Evolutionary conservation across 2,329 filamentous ascomycete genomes (phyloP), one percentile per base, ranked within the genome.

Genomic region (Nemania sp.): DNA sequence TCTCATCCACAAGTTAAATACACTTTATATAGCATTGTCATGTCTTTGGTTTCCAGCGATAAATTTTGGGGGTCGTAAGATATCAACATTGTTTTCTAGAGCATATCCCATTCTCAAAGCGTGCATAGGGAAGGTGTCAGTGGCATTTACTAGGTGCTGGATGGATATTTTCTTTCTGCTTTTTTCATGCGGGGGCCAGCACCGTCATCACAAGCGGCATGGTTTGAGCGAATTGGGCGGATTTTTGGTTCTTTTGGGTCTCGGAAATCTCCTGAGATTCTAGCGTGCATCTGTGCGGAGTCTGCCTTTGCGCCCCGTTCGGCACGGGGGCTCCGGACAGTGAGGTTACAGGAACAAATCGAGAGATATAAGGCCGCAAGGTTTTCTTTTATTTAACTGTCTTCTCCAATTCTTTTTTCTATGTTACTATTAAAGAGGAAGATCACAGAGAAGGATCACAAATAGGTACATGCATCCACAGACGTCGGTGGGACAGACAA

Each of bases 81-180:
- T 10, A 63, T 52, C 8, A 60, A 32, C 47, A 35, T 38, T 20
- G 8, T 49, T 32, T 58, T 51, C 24, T 22, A 5, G 15, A 22
- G 32, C 22, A 18, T 27, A 18, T 32, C n/a, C 13, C 18, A 29
- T 54, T 35, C 2, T 63, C 15, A 0, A 58, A 51, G 51, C 52
- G 27, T 13, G 52, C 45, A 64, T 64, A 7, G 22, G 57, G 32
- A 24, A 56, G 58, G 26, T 65, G 11, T 56, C 35, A 47, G 13
- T 68, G 45, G 62, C 61, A 68, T 65, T 59, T 60, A 32, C 22
- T 41, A 4, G 58, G 68, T 49, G 58, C 45, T 54, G 27, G 32
- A 60, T 56, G 26, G 47, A 51, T 51, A 27, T 45, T 5, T 32
- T 54, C 53, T 32, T 55, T 41, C 29, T n/a, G n/a, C n/a, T 55